Base-by-base conservation (phyloP, 352 stramenopile species). In the Globisporangium perplexum region DNA sequence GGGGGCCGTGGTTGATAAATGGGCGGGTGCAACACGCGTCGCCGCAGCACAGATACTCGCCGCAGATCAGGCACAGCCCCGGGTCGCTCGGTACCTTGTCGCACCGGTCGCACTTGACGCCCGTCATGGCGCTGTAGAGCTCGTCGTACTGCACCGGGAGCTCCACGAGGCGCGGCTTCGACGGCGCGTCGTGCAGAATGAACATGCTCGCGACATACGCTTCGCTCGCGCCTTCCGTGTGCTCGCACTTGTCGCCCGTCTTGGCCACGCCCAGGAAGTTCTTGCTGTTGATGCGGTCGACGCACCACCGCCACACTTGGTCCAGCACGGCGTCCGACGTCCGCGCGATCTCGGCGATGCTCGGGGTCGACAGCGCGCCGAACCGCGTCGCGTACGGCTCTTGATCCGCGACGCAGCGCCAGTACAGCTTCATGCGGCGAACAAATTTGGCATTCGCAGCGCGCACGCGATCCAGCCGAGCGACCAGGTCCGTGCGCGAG, bases 201-300 rank as follows among this genome's bases (percentile, higher is more conserved):
- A 95, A 95, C 83, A 95, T 93, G 62, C 83, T 95, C 33, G 84
- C 84, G 23, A 92, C 76, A 56, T 93, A 95, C 17, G 76, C 79
- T 51, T 95, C 84, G 57, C 84, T 89, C 55, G 77, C 87, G 20
- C 83, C 78, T 60, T 95, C 84, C 15, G 83, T 87, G 59, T 95
- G 84, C 50, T 95, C 84, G 54, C 84, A 95, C 55, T 84, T 89
- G 53, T 91, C 83, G 18, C 83, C 78, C 44, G 68, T 68, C 52
- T 88, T 91, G 0, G 67, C 77, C 31, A 71, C 83, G 12, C 78
- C 82, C 44, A 95, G 42, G 33, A 77, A 77, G 22, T 60, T 78
- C 65, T 91, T 90, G 71, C 75, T 92, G 30, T 86, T 69, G 57
- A 90, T 82, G 6, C 84, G 84, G 47, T 90, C 83, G n/a, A 87